A percentile compares a stretch with the other conserved stretches of the same genome.
These are phyloP conservation scores for Petunia hybrid DNA, from an alignment of 305 asterid genomes.

Conservation along the genomic window DNA sequence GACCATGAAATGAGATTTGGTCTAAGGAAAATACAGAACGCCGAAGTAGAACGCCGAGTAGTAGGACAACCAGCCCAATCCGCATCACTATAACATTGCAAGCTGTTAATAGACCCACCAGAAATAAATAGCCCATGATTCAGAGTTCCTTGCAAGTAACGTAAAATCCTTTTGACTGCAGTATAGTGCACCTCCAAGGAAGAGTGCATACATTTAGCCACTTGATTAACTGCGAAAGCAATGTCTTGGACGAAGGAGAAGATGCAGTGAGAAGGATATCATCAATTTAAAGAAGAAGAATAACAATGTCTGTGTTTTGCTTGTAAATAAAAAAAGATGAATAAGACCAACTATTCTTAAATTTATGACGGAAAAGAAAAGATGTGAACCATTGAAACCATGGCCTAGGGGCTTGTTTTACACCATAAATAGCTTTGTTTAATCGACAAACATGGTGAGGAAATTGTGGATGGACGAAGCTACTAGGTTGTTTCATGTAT, in stretches of 20 bases:
- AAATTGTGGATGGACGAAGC: neutral
- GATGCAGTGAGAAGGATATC: too few species aligned
- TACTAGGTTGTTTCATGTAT: too few species aligned
- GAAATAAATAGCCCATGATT: too few species aligned
- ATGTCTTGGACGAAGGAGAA: neutral
- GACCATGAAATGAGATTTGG: neutral
- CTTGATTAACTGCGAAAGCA: neutral
- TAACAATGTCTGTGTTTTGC: too few species aligned
- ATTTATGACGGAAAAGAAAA: neutral
- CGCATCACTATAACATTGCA: neutral
- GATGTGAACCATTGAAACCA: neutral
- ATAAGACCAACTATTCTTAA: neutral
- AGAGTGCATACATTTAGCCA: neutral
- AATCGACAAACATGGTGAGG: too few species aligned
- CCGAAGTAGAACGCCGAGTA: neutral
- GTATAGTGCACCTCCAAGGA: neutral
- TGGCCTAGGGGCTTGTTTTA: neutral
- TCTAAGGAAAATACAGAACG: neutral
- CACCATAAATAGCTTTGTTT: neutral
- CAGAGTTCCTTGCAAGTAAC: too few species aligned
- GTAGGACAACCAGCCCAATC: too few species aligned
- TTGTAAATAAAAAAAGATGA: neutral
- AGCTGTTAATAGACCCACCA: neutral
- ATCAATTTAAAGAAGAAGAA: too few species aligned
- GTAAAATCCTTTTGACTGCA: too few species aligned